Evolutionary conservation across 306 rosid species (phyloP).

Genomic region (Pyrus communis): DNA sequence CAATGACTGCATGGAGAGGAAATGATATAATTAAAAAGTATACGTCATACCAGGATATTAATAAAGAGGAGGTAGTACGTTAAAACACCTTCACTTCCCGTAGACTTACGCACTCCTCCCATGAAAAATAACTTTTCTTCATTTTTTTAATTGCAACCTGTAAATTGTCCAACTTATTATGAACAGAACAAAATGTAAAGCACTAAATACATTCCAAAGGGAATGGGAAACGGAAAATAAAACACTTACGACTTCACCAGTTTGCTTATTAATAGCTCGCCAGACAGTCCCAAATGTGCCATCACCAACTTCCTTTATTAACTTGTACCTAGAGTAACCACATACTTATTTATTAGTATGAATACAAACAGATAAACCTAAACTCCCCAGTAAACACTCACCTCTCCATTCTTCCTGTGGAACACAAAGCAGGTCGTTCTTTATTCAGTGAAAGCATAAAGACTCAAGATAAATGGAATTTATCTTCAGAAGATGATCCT

Average conservation of each 20-base stretch:
- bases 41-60: not conserved
- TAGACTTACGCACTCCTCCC: slow-evolving; percentile 95
- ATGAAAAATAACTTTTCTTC: slow-evolving; percentile 92
- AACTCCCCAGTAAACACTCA: slow-evolving; percentile 17
- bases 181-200: not conserved
- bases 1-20: slow-evolving; percentile 46
- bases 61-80: not conserved
- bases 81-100: slow-evolving; percentile 86
- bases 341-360: not conserved
- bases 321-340: slow-evolving; percentile 50
- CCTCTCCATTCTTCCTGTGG: slow-evolving; percentile 77
- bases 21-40: not conserved
- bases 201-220: not conserved
- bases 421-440: slow-evolving; percentile 55
- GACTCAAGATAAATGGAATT: slow-evolving; percentile 56
- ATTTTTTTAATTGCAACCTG: slow-evolving; percentile 96
- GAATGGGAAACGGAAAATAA: not conserved
- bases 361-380: not conserved
- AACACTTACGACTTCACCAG: slow-evolving; percentile 91
- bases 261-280: slow-evolving; percentile 85
- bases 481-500: slow-evolving; percentile 55
- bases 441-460: slow-evolving; percentile 53
- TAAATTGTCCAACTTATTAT: not conserved
- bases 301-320: slow-evolving; percentile 98
- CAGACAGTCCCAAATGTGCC: slow-evolving; percentile 97